A percentile compares a stretch with the other conserved stretches of the same genome.
Evolutionary conservation across 257 asterid species (phyloP).

Genomic region (Oldenlandia corymbosa): DNA sequence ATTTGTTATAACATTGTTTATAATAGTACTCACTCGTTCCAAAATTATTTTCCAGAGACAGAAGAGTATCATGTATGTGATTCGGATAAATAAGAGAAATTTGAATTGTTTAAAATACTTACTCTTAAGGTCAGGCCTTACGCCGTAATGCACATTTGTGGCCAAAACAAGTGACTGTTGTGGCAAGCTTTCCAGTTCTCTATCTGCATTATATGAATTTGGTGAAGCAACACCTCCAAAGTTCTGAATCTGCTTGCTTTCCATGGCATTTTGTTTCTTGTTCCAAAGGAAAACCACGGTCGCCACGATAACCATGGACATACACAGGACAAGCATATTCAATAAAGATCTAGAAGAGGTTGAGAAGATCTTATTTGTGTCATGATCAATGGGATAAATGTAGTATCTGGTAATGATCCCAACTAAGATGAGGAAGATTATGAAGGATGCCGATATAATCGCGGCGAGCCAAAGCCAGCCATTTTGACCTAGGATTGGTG

Average conservation of each 20-base stretch:
- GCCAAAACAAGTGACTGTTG: conserved; percentile 38
- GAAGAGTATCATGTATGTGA: too few relatives aligned
- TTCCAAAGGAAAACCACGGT: conserved; percentile 47
- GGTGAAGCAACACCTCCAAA: conserved; percentile 52
- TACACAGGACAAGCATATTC: conserved; percentile 46
- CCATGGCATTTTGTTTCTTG: conserved; percentile 37
- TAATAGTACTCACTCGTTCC: too few relatives aligned
- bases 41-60: too few relatives aligned
- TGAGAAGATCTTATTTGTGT: conserved; percentile 36
- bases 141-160: conserved; percentile 62
- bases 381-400: conserved; percentile 57
- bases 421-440: conserved; percentile 47
- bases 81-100: too few relatives aligned
- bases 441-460: conserved; percentile 54
- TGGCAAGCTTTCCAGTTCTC: conserved; percentile 79
- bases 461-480: conserved; percentile 66
- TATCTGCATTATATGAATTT: conserved; percentile 52
- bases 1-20: too few relatives aligned
- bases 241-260: conserved; percentile 46
- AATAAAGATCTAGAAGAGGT: conserved; percentile 30
- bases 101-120: not conserved
- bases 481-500: conserved; percentile 51
- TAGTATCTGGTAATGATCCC: conserved; percentile 42
- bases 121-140: conserved; percentile 79
- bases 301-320: conserved; percentile 33